Conservation (phyloP, 2,329 filamentous ascomycete genomes). For the Aureobasidium sp. region DNA sequence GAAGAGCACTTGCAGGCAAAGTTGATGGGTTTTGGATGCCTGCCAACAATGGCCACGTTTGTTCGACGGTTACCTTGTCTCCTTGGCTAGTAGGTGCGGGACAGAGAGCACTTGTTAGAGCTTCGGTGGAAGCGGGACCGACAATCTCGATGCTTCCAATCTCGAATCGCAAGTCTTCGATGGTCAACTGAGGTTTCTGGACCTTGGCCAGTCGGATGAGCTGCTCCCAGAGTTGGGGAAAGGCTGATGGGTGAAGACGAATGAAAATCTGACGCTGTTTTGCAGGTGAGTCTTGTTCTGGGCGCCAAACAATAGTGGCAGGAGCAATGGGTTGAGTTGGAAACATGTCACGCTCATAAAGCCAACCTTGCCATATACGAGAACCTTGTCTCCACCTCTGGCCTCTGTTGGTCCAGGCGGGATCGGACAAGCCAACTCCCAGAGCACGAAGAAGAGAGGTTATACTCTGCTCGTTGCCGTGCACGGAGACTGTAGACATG, state of each 20-base stretch:
- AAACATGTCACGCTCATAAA: conserved; percentile 48
- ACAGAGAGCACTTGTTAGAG: conserved; percentile 62
- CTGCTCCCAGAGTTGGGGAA: conserved; percentile 61
- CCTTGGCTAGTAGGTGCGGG: conserved; percentile 33
- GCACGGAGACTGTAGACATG: conserved; percentile 75
- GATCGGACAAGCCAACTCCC: conserved; percentile 45
- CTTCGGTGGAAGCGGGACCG: conserved; percentile 72
- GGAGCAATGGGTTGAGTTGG: conserved; percentile 58
- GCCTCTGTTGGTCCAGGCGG: conserved; percentile 57
- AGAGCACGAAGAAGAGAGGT: conserved; percentile 59
- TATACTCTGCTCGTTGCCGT: conserved; percentile 59
- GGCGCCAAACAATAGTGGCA: conserved; percentile 69
- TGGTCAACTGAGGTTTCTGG: conserved; percentile 53
- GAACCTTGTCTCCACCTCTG: conserved; percentile 64
- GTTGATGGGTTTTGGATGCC: conserved; percentile 61
- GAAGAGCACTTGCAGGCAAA: conserved; percentile 61
- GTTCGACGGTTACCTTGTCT: conserved; percentile 30
- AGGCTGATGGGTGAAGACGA: conserved; percentile 76
- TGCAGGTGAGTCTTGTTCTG: conserved; percentile 24
- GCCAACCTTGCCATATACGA: conserved; percentile 51
- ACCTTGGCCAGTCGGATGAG: conserved; percentile 52
- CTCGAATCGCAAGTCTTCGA: conserved; percentile 66
- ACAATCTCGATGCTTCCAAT: conserved; percentile 64
- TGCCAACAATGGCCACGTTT: conserved; percentile 45
- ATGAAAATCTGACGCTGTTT: conserved; percentile 53